Evolutionary conservation across 495 filamentous ascomycete genomes (phyloP).

Genomic region (Hypoxylon cercidicola): DNA sequence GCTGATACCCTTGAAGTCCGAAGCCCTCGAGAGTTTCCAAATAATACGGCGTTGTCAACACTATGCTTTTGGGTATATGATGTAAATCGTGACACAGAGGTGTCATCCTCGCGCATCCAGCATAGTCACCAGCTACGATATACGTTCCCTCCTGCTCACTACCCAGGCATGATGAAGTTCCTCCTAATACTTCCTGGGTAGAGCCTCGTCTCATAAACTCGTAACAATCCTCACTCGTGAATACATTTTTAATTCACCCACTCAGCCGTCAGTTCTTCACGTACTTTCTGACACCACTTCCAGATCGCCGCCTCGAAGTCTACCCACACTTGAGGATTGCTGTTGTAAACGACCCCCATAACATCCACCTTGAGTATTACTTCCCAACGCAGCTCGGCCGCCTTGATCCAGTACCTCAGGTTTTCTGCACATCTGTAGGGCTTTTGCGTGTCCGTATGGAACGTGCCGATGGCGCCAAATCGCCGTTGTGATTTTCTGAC

Average conservation of each 20-base stretch:
- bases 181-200: slow-evolving; percentile 7
- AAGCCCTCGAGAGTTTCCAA: slow-evolving; percentile 7
- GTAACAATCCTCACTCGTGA: slow-evolving; percentile 15
- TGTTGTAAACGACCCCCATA: slow-evolving; percentile 81
- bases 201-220: slow-evolving; percentile 41
- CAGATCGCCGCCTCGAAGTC: slow-evolving; percentile 83
- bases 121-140: slow-evolving; percentile 15
- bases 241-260: slow-evolving; percentile 30
- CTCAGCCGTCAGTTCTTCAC: slow-evolving; percentile 74
- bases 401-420: slow-evolving; percentile 94
- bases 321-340: slow-evolving; percentile 72
- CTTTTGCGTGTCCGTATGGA: slow-evolving; percentile 89
- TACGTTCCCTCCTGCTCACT: background rate
- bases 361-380: slow-evolving; percentile 85
- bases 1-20: slow-evolving; percentile 26
- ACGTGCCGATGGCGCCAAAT: slow-evolving; percentile 90
- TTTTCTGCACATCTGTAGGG: slow-evolving; percentile 96
- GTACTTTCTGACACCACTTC: slow-evolving; percentile 79
- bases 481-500: slow-evolving; percentile 83
- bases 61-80: slow-evolving; percentile 41
- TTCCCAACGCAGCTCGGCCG: slow-evolving; percentile 94
- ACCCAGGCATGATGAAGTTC: slow-evolving; percentile 5
- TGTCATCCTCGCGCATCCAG: slow-evolving; percentile 7
- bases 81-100: slow-evolving; percentile 35
- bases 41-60: slow-evolving; percentile 23